Conservation (phyloP, 1,284 basidiomycete genomes). For the Kalmanozyma brasiliensis region DNA sequence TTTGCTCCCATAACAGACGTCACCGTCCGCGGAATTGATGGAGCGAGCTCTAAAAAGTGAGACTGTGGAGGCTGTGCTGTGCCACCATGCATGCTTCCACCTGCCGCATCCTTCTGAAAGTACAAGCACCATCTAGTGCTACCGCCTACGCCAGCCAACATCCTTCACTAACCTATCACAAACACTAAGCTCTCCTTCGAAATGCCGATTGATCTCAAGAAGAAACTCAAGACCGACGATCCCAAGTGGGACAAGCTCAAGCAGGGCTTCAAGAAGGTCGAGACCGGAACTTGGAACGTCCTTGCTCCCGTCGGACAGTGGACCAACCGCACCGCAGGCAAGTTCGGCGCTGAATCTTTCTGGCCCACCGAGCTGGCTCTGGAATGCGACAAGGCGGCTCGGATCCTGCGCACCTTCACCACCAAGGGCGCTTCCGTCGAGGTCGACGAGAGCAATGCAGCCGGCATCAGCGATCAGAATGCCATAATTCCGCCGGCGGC, state of each 20-base stretch:
- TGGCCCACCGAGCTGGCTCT: conserved; percentile 58
- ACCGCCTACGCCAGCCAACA: too few relatives aligned
- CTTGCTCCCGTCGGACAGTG: conserved; percentile 52
- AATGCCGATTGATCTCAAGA: conserved; percentile 49
- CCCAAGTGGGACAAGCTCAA: conserved; percentile 53
- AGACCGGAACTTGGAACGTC: conserved; percentile 55
- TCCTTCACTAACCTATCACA: too few relatives aligned
- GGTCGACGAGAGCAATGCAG: conserved; percentile 37
- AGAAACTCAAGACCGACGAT: conserved; percentile 42
- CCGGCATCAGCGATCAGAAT: conserved; percentile 27
- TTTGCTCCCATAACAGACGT: too few relatives aligned
- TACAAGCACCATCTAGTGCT: background rate
- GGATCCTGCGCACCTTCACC: conserved; percentile 63
- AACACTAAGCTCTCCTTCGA: too few relatives aligned
- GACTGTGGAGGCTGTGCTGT: conserved; percentile 24
- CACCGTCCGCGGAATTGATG: background rate
- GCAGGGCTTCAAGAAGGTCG: conserved; percentile 55
- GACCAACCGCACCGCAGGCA: conserved; percentile 50
- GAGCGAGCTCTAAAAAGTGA: background rate
- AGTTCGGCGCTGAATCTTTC: conserved; percentile 62
- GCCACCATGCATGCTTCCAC: background rate
- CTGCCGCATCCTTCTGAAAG: background rate
- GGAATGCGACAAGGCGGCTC: conserved; percentile 63
- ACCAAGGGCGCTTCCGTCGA: conserved; percentile 51
- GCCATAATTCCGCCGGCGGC: conserved; percentile 30